Conservation (phyloP, 352 stramenopile genomes). For the Phytophthora chlamydospora region DNA sequence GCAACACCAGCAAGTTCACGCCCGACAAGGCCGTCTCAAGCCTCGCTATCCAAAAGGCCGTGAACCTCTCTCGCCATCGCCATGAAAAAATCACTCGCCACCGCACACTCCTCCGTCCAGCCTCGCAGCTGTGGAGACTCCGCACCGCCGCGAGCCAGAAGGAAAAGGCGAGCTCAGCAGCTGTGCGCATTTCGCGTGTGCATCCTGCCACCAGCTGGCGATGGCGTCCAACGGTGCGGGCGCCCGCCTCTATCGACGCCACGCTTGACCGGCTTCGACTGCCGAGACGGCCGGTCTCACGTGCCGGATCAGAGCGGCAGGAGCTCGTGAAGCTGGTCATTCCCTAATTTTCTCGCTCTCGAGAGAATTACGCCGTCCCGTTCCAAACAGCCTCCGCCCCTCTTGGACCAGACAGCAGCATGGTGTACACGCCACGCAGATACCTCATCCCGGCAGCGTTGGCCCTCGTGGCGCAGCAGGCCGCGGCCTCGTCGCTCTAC, state of each 20-base stretch:
- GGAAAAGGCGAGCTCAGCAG: constrained; percentile 31
- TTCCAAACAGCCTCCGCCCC: constrained; percentile 2
- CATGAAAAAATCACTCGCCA: not conserved
- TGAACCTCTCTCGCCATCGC: not conserved
- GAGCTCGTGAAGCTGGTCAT: constrained; percentile 22
- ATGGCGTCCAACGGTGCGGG: constrained; percentile 16
- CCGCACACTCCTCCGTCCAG: not conserved
- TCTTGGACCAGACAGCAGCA: constrained; percentile 12
- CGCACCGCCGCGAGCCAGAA: constrained; percentile 15
- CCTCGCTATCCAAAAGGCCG: not conserved
- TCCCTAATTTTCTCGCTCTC: constrained; percentile 37
- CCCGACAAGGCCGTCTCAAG: not conserved
- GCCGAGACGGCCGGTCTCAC: constrained; percentile 31
- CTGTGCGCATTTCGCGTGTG: constrained; percentile 30
- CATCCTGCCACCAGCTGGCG: constrained; percentile 18
- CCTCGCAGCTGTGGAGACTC: not conserved
- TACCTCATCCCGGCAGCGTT: constrained; percentile 26
- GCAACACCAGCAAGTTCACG: not conserved
- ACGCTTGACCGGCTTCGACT: constrained; percentile 22
- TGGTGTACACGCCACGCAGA: constrained; percentile 29
- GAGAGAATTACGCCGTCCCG: constrained; percentile 30
- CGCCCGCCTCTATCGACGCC: constrained; percentile 4
- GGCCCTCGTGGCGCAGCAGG: constrained; percentile 24
- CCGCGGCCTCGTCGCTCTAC: constrained; percentile 17
- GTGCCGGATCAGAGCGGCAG: constrained; percentile 15